A percentile compares a stretch with the other conserved stretches of the same genome.
Conservation (phyloP, 441 rosid genomes). For the Jatropha multifida region DNA sequence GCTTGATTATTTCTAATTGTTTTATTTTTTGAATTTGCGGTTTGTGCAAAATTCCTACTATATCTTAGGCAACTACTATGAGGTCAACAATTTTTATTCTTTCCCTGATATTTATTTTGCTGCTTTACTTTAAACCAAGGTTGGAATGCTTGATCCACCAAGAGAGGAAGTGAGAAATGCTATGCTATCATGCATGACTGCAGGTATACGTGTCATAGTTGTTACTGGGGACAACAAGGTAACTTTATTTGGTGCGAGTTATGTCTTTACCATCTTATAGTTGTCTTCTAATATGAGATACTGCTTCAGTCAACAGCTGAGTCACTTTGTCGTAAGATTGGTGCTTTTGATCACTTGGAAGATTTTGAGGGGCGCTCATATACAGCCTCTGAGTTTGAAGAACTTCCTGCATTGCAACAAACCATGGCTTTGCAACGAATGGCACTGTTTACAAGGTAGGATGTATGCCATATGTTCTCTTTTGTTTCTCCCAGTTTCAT, state of each 20-base stretch:
- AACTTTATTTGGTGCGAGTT: constrained; percentile 23
- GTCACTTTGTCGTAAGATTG: constrained; percentile 92
- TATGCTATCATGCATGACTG: constrained; percentile 96
- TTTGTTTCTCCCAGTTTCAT: constrained; percentile 1
- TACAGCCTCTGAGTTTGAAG: constrained; percentile 96
- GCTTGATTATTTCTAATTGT: no score
- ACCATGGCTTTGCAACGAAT: constrained; percentile 82
- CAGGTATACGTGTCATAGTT: constrained; percentile 99
- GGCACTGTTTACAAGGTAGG: constrained; percentile 88
- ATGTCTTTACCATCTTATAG: constrained; percentile 20
- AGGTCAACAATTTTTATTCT: background rate
- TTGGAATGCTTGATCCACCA: constrained; percentile 99
- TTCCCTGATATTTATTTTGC: background rate
- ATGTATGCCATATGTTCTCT: constrained; percentile 12
- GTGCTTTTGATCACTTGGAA: constrained; percentile 88
- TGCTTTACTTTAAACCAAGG: constrained; percentile 41
- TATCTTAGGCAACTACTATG: no score
- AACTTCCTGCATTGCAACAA: constrained; percentile 88
- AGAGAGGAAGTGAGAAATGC: constrained; percentile 97
- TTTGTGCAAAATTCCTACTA: no score
- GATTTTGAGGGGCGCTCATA: constrained; percentile 82
- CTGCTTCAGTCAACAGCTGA: constrained; percentile 91
- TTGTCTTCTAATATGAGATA: constrained; percentile 31
- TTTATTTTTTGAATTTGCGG: no score
- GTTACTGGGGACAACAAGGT: constrained; percentile 99